Evolutionary conservation across 805 yeast species (phyloP).

Genomic region (Nakazawaea siamensis): DNA sequence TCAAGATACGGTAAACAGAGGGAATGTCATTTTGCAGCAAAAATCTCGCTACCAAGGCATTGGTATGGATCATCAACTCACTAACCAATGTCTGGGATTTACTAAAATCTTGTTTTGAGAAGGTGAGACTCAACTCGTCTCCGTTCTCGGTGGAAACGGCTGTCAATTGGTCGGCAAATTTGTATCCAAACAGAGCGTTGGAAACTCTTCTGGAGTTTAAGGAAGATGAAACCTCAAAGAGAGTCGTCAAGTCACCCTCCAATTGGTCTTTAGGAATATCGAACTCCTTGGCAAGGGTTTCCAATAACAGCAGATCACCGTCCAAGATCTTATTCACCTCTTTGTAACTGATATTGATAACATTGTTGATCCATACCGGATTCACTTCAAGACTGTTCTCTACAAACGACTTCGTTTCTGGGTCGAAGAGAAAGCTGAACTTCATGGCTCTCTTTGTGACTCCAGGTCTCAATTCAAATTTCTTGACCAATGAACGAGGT

Average conservation of each 20-base stretch:
- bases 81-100: constrained; percentile 62
- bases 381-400: constrained; percentile 24
- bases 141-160: constrained; percentile 17
- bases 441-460: constrained; percentile 40
- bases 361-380: constrained; percentile 34
- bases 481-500: constrained; percentile 44
- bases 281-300: constrained; percentile 4
- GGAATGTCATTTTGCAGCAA: constrained; percentile 37
- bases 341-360: constrained; percentile 52
- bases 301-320: constrained; percentile 14
- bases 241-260: constrained; percentile 25
- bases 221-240: constrained; percentile 23
- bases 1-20: constrained; percentile 37
- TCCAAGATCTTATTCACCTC: constrained; percentile 47
- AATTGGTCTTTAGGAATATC: constrained; percentile 8
- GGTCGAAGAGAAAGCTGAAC: constrained; percentile 24
- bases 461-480: constrained; percentile 40
- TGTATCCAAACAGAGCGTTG: constrained; percentile 25
- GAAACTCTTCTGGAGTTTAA: constrained; percentile 23
- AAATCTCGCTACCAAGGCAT: constrained; percentile 46
- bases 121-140: constrained; percentile 14
- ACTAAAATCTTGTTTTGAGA: constrained; percentile 18
- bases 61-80: constrained; percentile 79
- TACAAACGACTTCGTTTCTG: constrained; percentile 13
- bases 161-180: constrained; percentile 10